These are phyloP conservation scores for Clavulina sp. DNA, from an alignment of 768 basidiomycete species.

Conservation along the genomic window DNA sequence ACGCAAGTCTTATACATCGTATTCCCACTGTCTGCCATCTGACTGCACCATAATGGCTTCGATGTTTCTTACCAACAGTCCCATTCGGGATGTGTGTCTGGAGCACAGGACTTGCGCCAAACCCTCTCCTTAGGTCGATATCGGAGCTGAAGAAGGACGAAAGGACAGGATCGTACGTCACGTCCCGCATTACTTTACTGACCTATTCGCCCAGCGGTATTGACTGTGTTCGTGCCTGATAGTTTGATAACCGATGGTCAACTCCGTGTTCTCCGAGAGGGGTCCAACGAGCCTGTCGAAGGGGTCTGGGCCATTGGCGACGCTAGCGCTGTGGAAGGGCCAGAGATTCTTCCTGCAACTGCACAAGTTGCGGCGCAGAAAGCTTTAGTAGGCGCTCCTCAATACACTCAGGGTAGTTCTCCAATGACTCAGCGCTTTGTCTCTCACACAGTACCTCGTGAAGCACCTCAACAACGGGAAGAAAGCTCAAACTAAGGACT, in stretches of 20 bases:
- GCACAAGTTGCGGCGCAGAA: slow-evolving; percentile 44
- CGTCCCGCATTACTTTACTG: not conserved
- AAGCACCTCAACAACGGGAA: slow-evolving; percentile 48
- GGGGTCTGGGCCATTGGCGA: slow-evolving; percentile 78
- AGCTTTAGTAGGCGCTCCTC: slow-evolving; percentile 8
- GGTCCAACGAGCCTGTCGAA: slow-evolving; percentile 38
- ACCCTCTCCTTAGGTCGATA: slow-evolving; percentile 54
- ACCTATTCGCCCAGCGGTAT: too few species aligned
- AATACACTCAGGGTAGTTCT: slow-evolving; percentile 57
- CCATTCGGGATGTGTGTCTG: slow-evolving; percentile 72
- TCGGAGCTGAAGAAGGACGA: slow-evolving; percentile 41
- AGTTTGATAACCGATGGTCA: slow-evolving; percentile 1
- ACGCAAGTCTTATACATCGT: too few species aligned
- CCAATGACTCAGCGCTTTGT: not conserved
- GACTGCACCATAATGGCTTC: not conserved
- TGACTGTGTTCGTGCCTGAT: too few species aligned
- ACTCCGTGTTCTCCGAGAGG: slow-evolving; percentile 18
- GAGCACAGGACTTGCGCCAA: slow-evolving; percentile 73
- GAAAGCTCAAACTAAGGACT: slow-evolving; percentile 27
- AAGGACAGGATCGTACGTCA: slow-evolving; percentile 33
- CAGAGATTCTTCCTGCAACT: slow-evolving; percentile 48
- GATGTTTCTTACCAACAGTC: slow-evolving; percentile 25
- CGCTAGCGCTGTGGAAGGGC: slow-evolving; percentile 36
- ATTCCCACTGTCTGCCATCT: not conserved
- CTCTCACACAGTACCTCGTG: slow-evolving; percentile 37